Base-by-base conservation (phyloP, 2,329 filamentous ascomycete species). In the Drechslerella coelobrocha region DNA sequence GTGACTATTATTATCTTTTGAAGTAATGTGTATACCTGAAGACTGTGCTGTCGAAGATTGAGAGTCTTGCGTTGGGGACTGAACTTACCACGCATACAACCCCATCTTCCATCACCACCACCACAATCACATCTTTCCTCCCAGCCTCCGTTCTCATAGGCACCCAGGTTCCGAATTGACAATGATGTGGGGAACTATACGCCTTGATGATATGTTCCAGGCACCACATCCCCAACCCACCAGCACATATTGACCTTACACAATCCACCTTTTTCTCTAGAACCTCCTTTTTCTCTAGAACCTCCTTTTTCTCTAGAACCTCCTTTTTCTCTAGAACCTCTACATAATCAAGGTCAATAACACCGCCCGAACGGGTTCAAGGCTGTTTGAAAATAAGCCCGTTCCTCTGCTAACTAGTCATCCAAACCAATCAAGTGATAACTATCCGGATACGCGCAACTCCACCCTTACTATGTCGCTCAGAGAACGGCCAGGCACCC, bases 281-380 rank as follows among this genome's bases (percentile, higher is more conserved):
- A 14, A 14, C 2, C 34, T 39, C 5, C 34, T 39, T 4, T n/a
- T 14, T n/a, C 4, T 12, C 29, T n/a, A 10, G 12, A 39, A 39
- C n/a, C n/a, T n/a, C n/a, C n/a, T n/a, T n/a, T n/a, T n/a, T n/a
- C n/a, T n/a, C n/a, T n/a, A n/a, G n/a, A n/a, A n/a, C n/a, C n/a
- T n/a, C n/a, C n/a, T n/a, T n/a, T n/a, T n/a, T n/a, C n/a, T n/a
- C n/a, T n/a, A n/a, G n/a, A n/a, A n/a, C n/a, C n/a, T n/a, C n/a
- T n/a, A n/a, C n/a, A n/a, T n/a, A n/a, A n/a, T n/a, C n/a, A 39
- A 39, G 34, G 34, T 39, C 34, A 39, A 14, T 39, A 61, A 31
- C 29, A 63, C 19, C 41, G 41, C 52, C 48, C 50, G 50, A 48
- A 55, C 26, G 48, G 26, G 50, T 50, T 29, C 59, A 61, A 55